Base-by-base conservation (phyloP, 129 eudicot genomes). In the Glebionis coronaria region DNA sequence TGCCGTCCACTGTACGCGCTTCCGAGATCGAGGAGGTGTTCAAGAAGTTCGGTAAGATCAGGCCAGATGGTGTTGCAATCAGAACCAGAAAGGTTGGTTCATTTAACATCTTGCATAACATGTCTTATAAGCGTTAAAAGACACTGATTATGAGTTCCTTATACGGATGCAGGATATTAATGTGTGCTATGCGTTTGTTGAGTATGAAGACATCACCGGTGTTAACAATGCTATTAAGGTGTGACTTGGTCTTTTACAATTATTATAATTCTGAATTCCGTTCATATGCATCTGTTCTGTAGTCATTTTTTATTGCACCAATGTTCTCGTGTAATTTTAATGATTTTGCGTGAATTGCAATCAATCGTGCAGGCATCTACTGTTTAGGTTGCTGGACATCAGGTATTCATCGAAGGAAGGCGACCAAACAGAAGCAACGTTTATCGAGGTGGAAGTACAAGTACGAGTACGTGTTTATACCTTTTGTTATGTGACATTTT, bases 41-140 rank as follows among this genome's bases (percentile, higher is more conserved):
- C 61, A 82, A 76, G 86, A 93, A 84, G 51, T 93, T 93, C 57
- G 98, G 98, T 44, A 83, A 79, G 72, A 83, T 93, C 74, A 76
- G 73, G 70, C 87, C 80, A 61, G 96, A 86, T 79, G 95, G 91
- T 16, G 98, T 93, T 62, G 98, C 98, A 59, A 93, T 93, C 49
- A 82, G 98, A 71, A 88, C 91, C 68, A 77, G 95, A 59, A 89
- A 93, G 96, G 98, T 89, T 16, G 45, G 82, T 73, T 73, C 35
- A 74, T 58, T 25, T 40, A 12, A 14, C 56, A 73, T 65, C 12
- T 56, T 25, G 25, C 14, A 38, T 16, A 19, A 25, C 50, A 15
- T 58, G 57, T 15, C 6, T 50, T 58, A 59, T 40, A 25, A 31
- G 69, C 63, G 38, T 38, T 57, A 1, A 40, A 61, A 75, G 47